phyloP scores from a whole-genome alignment of 805 yeast genomes.

The Scheffersomyces lignosus region DNA sequence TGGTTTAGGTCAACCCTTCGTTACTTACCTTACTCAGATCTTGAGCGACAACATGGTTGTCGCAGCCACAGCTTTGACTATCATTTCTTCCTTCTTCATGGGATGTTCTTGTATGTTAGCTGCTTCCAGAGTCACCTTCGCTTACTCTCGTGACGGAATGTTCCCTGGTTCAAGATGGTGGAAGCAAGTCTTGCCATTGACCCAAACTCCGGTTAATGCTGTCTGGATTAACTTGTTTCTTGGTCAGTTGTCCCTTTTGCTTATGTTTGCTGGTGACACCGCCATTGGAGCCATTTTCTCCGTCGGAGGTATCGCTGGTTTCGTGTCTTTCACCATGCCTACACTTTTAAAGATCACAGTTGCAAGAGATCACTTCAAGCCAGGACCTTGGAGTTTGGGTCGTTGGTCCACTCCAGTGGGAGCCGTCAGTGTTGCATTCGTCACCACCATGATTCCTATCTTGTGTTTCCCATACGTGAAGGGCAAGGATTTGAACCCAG shows the following conservation, averaged over 20 bases:
- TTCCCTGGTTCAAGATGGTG: constrained; percentile 56
- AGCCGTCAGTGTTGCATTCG: constrained; percentile 48
- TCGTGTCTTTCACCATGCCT: constrained; percentile 67
- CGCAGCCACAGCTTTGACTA: constrained; percentile 42
- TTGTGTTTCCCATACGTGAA: constrained; percentile 52
- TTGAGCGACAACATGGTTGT: constrained; percentile 40
- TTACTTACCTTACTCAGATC: constrained; percentile 52
- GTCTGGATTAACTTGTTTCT: constrained; percentile 57
- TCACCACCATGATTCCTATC: constrained; percentile 56
- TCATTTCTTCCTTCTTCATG: constrained; percentile 47
- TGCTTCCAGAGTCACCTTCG: constrained; percentile 64
- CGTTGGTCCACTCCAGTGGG: constrained; percentile 50
- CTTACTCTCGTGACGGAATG: constrained; percentile 68
- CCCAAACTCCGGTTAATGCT: constrained; percentile 66
- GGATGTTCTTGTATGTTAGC: constrained; percentile 63
- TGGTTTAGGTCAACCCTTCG: constrained; percentile 60
- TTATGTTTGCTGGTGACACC: constrained; percentile 62
- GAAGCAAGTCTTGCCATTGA: constrained; percentile 49
- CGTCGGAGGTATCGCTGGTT: constrained; percentile 69
- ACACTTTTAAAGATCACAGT: constrained; percentile 57
- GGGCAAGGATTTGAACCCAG: constrained; percentile 38
- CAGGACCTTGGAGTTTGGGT: constrained; percentile 72
- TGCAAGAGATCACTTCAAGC: constrained; percentile 50
- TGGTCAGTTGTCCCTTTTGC: constrained; percentile 55
- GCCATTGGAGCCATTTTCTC: constrained; percentile 73